Evolutionary conservation across 1,284 basidiomycete genomes (phyloP).

Genomic region (Sporisorium iseilematis-ciliati): DNA sequence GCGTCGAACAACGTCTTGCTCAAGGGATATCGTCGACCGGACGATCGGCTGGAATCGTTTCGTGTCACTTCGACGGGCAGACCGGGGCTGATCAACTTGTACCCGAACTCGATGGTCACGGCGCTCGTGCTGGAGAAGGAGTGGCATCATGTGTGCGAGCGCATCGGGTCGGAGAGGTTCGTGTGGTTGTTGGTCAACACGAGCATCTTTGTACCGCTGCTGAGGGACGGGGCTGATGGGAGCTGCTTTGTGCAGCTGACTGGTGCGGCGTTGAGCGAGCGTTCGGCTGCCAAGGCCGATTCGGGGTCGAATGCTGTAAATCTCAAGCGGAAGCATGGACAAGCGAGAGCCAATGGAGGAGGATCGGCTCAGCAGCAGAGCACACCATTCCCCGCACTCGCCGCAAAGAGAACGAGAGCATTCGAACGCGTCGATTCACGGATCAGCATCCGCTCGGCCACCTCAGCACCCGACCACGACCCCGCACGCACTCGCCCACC

Average conservation of each 20-base stretch:
- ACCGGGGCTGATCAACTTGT: conserved; percentile 74
- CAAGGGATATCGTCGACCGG: conserved; percentile 76
- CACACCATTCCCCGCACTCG: not conserved
- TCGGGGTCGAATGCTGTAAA: not conserved
- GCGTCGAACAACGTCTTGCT: conserved; percentile 74
- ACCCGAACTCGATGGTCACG: conserved; percentile 81
- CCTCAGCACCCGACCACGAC: conserved; percentile 17
- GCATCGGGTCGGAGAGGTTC: conserved; percentile 80
- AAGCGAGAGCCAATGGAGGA: conserved; percentile 1
- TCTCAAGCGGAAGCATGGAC: conserved; percentile 25
- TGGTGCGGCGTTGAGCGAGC: conserved; percentile 77
- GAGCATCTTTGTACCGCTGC: conserved; percentile 79
- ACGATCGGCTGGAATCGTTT: conserved; percentile 49
- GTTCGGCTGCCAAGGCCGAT: not conserved
- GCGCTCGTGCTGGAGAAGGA: conserved; percentile 75
- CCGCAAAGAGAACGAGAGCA: conserved; percentile 15
- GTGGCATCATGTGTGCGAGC: conserved; percentile 78
- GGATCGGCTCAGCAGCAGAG: not conserved
- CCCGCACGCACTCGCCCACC: not conserved
- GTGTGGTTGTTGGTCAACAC: conserved; percentile 80
- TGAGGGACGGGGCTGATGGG: conserved; percentile 72
- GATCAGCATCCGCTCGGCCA: conserved; percentile 14
- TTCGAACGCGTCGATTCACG: conserved; percentile 27
- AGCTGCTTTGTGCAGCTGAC: conserved; percentile 84
- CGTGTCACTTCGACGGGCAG: conserved; percentile 23